These are phyloP conservation scores for Crithidia acanthocephali DNA, from an alignment of 208 protist species.

Conservation along the genomic window DNA sequence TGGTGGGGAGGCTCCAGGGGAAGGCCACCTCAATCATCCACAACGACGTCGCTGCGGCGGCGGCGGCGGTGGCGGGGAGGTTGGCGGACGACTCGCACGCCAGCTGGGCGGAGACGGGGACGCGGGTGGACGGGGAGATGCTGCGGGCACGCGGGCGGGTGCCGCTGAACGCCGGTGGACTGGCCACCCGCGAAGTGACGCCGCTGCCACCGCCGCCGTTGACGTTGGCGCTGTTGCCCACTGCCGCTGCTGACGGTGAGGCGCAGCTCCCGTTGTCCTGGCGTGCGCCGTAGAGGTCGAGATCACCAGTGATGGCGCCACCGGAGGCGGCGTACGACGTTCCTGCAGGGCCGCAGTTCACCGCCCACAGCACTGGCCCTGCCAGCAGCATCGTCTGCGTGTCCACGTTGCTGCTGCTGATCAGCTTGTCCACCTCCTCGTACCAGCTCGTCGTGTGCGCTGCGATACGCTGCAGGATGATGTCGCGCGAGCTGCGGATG, in stretches of 20 bases:
- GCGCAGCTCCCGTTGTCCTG: background rate
- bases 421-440: slow-evolving; percentile 44
- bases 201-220: background rate
- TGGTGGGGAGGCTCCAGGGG: slow-evolving; percentile 39
- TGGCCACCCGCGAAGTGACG: background rate
- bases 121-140: slow-evolving; percentile 14
- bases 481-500: slow-evolving; percentile 63
- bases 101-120: background rate
- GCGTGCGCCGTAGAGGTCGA: slow-evolving; percentile 7
- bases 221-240: background rate
- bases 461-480: slow-evolving; percentile 58
- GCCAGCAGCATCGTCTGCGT: slow-evolving; percentile 38
- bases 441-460: slow-evolving; percentile 63
- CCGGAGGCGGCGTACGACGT: slow-evolving; percentile 7
- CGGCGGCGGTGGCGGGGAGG: background rate
- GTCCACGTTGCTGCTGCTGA: slow-evolving; percentile 29
- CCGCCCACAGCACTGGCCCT: slow-evolving; percentile 48
- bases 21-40: slow-evolving; percentile 57
- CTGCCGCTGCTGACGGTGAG: background rate
- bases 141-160: slow-evolving; percentile 3
- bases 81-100: background rate
- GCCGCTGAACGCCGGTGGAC: background rate
- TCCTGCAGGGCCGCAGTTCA: slow-evolving; percentile 30
- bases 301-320: slow-evolving; percentile 11
- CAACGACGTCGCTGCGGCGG: slow-evolving; percentile 4